Conservation (phyloP, 768 basidiomycete species). For the Xerocomellus amylosporus region DNA sequence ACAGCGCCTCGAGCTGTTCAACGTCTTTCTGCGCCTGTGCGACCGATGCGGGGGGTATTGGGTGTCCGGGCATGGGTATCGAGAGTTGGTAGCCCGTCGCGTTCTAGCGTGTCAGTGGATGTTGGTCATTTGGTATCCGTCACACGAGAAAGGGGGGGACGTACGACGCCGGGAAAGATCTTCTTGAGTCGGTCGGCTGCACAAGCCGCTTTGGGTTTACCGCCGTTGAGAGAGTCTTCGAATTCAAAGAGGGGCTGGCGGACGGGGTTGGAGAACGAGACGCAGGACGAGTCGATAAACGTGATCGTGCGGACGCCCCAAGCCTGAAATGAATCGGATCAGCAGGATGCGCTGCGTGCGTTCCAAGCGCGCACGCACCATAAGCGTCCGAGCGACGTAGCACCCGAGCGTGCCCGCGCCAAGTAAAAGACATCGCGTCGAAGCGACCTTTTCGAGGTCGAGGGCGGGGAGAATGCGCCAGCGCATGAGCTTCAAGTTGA, state of each 20-base stretch:
- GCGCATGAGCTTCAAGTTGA: slow-evolving; percentile 96
- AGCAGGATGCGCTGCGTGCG: not conserved
- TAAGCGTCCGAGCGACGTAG: slow-evolving; percentile 88
- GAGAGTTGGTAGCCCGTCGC: slow-evolving; percentile 74
- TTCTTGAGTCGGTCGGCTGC: slow-evolving; percentile 83
- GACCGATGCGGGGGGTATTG: slow-evolving; percentile 60
- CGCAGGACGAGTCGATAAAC: slow-evolving; percentile 84
- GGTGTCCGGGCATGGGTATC: slow-evolving; percentile 98
- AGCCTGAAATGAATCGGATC: slow-evolving; percentile 48
- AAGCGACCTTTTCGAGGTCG: slow-evolving; percentile 82
- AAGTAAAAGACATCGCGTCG: slow-evolving; percentile 77
- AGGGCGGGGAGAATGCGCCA: slow-evolving; percentile 93
- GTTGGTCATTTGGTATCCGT: too few species aligned
- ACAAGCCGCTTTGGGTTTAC: slow-evolving; percentile 89
- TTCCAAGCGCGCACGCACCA: slow-evolving; percentile 43
- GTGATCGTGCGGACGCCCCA: slow-evolving; percentile 97
- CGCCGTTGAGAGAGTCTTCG: slow-evolving; percentile 87
- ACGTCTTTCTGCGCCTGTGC: slow-evolving; percentile 68
- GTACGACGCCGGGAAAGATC: slow-evolving; percentile 90
- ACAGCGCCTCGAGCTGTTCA: slow-evolving; percentile 64
- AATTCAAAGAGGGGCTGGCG: slow-evolving; percentile 96
- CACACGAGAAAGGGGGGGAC: slow-evolving; percentile 26
- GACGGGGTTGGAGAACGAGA: slow-evolving; percentile 97
- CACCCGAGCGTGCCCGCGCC: slow-evolving; percentile 97
- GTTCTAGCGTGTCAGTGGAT: slow-evolving; percentile 47